Evolutionary conservation across 768 basidiomycete genomes (phyloP).

Genomic region (Hydnomerulius pinastri): DNA sequence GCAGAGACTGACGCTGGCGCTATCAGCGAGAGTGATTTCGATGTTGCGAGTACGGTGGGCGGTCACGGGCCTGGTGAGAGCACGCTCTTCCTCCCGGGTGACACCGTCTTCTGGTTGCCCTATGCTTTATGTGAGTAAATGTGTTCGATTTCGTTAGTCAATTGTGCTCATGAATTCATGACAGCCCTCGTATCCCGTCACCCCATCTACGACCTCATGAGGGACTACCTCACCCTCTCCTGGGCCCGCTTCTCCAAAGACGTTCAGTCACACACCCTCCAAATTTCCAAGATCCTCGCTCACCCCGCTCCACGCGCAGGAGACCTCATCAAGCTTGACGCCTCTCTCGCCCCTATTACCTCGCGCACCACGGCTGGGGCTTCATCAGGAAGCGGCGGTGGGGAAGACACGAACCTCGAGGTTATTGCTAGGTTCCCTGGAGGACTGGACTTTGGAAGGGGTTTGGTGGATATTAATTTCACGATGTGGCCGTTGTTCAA

Average conservation of each 20-base stretch:
- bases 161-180: conserved; percentile 11
- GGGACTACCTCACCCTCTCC: conserved; percentile 92
- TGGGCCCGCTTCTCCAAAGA: conserved; percentile 96
- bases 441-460: conserved; percentile 90
- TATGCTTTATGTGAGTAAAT: conserved; percentile 78
- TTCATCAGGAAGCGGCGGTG: conserved; percentile 25
- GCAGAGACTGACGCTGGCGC: conserved; percentile 67
- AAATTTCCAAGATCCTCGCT: conserved; percentile 85
- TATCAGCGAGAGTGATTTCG: conserved; percentile 86
- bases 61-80: conserved; percentile 86
- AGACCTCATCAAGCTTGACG: conserved; percentile 83
- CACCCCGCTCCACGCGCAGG: conserved; percentile 88
- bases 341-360: conserved; percentile 57
- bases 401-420: conserved; percentile 59
- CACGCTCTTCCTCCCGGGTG: conserved; percentile 84
- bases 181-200: conserved; percentile 88
- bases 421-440: conserved; percentile 90
- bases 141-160: conserved; percentile 1
- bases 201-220: conserved; percentile 94
- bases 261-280: conserved; percentile 88
- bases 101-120: conserved; percentile 94
- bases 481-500: conserved; percentile 98
- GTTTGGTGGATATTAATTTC: conserved; percentile 91
- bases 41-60: conserved; percentile 70
- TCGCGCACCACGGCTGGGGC: conserved; percentile 48